A percentile compares a stretch with the other conserved stretches of the same genome.
phyloP scores from a whole-genome alignment of 192 early-diverging fungal species.

The Umbelopsis sp. region DNA sequence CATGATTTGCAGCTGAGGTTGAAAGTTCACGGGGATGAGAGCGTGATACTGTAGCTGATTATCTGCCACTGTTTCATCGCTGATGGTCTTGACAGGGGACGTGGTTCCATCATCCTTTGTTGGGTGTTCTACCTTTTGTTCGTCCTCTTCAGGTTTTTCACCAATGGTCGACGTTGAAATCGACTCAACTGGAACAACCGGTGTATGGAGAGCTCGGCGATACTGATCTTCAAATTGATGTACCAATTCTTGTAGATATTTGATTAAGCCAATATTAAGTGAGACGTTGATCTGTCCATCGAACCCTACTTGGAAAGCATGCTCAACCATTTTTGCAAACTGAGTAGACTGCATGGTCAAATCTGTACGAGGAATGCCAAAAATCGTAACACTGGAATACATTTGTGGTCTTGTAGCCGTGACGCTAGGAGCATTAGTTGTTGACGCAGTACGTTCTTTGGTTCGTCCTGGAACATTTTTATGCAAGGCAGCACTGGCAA shows the following conservation, averaged over 20 bases:
- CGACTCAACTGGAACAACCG: not conserved
- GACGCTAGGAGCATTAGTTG: not conserved
- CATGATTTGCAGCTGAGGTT: constrained; percentile 49
- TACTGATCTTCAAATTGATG: constrained; percentile 42
- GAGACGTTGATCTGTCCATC: constrained; percentile 46
- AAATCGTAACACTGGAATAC: constrained; percentile 33
- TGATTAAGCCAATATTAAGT: constrained; percentile 47
- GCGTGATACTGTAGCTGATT: constrained; percentile 20
- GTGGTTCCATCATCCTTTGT: too few species aligned
- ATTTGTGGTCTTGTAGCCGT: constrained; percentile 4
- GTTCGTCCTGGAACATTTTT: constrained; percentile 32
- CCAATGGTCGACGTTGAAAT: not conserved
- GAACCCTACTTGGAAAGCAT: constrained; percentile 42
- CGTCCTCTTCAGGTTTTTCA: constrained; percentile 7
- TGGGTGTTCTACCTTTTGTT: not conserved
- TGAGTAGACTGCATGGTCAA: constrained; percentile 43
- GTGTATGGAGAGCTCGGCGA: constrained; percentile 20
- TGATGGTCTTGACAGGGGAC: too few species aligned
- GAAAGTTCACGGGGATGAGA: constrained; percentile 38
- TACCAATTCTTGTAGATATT: constrained; percentile 45
- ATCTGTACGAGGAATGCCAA: constrained; percentile 41
- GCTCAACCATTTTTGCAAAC: constrained; percentile 17
- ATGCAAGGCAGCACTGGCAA: constrained; percentile 31
- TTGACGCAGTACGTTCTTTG: constrained; percentile 8
- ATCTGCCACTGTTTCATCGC: not conserved